Conservation (phyloP, 179 eudicot genomes). For the Sideroxylon spinosum region DNA sequence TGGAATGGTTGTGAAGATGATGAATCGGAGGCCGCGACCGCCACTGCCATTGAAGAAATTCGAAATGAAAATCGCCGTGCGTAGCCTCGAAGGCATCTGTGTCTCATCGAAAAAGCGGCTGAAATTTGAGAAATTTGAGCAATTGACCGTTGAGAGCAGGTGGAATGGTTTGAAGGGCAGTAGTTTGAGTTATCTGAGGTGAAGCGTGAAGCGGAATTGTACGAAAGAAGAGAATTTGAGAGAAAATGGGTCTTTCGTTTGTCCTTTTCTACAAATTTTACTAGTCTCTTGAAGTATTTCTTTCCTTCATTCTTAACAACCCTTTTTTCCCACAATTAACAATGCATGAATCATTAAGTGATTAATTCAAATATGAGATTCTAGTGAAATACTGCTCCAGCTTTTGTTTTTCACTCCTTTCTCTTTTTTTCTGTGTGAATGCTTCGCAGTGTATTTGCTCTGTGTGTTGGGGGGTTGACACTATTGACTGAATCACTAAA, state of each 20-base stretch:
- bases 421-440: too few relatives aligned
- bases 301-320: too few relatives aligned
- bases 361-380: too few relatives aligned
- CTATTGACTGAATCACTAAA: too few relatives aligned
- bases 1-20: conserved; percentile 62
- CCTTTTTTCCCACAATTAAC: too few relatives aligned
- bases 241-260: conserved; percentile 41
- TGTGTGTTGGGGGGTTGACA: too few relatives aligned
- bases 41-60: conserved; percentile 31
- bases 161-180: conserved; percentile 58
- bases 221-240: conserved; percentile 28
- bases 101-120: not conserved
- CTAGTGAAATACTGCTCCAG: too few relatives aligned
- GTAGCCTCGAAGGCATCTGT: conserved; percentile 37
- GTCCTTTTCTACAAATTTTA: too few relatives aligned
- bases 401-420: too few relatives aligned
- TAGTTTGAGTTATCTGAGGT: conserved; percentile 25
- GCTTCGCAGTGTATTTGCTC: too few relatives aligned
- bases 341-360: too few relatives aligned
- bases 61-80: conserved; percentile 39
- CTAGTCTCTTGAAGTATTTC: too few relatives aligned
- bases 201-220: conserved; percentile 24
- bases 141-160: conserved; percentile 54
- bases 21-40: conserved; percentile 79
- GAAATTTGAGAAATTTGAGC: conserved; percentile 15